These are phyloP conservation scores for Sarcomyxa edulis DNA, from an alignment of 768 basidiomycete genomes.

Conservation along the genomic window DNA sequence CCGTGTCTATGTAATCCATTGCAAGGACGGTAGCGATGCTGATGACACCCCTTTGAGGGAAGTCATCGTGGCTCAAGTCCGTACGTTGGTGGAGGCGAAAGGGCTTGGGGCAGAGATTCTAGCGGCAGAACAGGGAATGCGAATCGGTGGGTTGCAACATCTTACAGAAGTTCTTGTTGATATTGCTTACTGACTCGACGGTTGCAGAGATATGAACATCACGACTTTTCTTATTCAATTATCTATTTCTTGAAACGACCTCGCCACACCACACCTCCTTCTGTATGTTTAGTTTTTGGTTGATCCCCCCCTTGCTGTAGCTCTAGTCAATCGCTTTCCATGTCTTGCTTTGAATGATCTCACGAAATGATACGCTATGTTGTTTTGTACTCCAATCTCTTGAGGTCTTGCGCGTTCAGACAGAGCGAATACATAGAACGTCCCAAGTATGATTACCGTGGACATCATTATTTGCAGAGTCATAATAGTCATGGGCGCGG, in stretches of 20 bases:
- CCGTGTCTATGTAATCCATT: conserved; percentile 78
- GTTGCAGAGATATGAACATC: conserved; percentile 30
- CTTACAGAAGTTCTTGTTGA: background rate
- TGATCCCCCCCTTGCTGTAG: no score
- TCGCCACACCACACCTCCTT: conserved; percentile 7
- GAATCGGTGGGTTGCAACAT: conserved; percentile 53
- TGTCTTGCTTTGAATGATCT: background rate
- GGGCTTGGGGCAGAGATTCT: conserved; percentile 69
- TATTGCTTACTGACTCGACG: background rate
- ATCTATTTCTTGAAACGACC: conserved; percentile 9
- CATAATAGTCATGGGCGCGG: conserved; percentile 17
- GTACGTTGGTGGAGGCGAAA: conserved; percentile 50
- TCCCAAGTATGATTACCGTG: conserved; percentile 5
- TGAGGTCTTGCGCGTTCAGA: no score
- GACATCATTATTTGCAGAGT: conserved; percentile 5
- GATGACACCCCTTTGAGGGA: conserved; percentile 50
- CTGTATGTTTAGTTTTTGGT: conserved; percentile 34
- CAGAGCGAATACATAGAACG: no score
- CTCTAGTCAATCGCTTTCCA: background rate
- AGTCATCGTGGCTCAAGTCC: conserved; percentile 72
- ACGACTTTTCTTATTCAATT: conserved; percentile 6
- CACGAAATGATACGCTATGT: no score
- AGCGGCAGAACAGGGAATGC: conserved; percentile 75
- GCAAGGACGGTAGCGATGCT: conserved; percentile 69
- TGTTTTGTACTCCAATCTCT: no score